phyloP scores from a whole-genome alignment of 1,284 basidiomycete species.

The Moesziomyces aphidis region DNA sequence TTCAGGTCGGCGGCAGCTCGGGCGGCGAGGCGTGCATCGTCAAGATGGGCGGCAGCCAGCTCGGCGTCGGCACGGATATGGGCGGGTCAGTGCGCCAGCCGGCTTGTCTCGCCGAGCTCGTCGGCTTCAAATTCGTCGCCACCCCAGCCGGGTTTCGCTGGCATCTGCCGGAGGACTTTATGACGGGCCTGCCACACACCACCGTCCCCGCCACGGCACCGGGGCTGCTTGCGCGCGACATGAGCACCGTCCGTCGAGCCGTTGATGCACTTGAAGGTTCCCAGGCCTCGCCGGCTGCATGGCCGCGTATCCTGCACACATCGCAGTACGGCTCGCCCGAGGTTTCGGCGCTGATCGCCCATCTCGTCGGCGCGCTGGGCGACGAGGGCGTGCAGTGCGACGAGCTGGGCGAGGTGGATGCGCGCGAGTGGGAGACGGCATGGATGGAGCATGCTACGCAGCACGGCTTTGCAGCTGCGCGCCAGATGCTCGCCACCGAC shows the following conservation, averaged over 20 bases:
- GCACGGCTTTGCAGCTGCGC: conserved; percentile 31
- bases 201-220: conserved; percentile 33
- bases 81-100: conserved; percentile 58
- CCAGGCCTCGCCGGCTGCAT: not conserved
- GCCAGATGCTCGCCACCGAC: conserved; percentile 33
- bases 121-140: conserved; percentile 28
- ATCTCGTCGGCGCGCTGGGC: conserved; percentile 3
- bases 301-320: conserved; percentile 18
- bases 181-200: conserved; percentile 43
- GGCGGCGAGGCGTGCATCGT: conserved; percentile 54
- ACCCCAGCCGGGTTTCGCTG: conserved; percentile 9
- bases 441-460: conserved; percentile 31
- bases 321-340: conserved; percentile 25
- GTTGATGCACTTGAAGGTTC: not conserved
- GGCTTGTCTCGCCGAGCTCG: conserved; percentile 29
- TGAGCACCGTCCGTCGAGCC: conserved; percentile 5
- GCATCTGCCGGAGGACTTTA: conserved; percentile 27
- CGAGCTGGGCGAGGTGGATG: conserved; percentile 14
- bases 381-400: not conserved
- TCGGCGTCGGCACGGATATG: conserved; percentile 55
- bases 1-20: conserved; percentile 51
- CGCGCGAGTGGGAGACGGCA: conserved; percentile 8
- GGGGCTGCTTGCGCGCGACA: conserved; percentile 15
- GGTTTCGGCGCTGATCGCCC: conserved; percentile 6
- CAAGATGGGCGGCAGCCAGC: conserved; percentile 32